phyloP scores from a whole-genome alignment of 305 asterid species.

The Nicotiana rustica region DNA sequence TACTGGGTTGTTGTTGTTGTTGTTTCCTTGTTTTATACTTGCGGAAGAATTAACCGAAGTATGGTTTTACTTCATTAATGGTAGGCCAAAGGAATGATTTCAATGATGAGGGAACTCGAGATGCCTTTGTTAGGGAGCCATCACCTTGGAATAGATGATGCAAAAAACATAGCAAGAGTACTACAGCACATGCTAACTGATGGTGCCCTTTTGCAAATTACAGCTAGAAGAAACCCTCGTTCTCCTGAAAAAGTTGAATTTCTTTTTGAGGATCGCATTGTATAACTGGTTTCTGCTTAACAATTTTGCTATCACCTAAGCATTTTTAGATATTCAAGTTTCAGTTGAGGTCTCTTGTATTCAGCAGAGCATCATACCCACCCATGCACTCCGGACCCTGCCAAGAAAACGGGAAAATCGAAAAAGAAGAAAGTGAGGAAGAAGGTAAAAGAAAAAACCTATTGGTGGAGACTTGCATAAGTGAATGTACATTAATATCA shows the following conservation, averaged over 20 bases:
- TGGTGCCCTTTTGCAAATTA: conserved; percentile 79
- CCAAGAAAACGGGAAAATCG: not conserved
- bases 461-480: conserved; percentile 3
- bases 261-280: conserved; percentile 67
- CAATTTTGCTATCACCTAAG: not conserved
- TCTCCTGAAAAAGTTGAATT: conserved; percentile 58
- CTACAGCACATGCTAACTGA: conserved; percentile 78
- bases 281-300: conserved; percentile 32
- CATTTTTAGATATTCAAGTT: not conserved
- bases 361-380: not conserved
- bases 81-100: conserved; percentile 94
- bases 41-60: not conserved
- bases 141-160: conserved; percentile 96
- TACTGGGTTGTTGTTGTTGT: no score
- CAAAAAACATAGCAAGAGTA: conserved; percentile 83
- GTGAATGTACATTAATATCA: not conserved
- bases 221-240: conserved; percentile 63
- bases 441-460: not conserved
- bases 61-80: conserved; percentile 26
- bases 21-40: not conserved
- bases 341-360: conserved; percentile 23
- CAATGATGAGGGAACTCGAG: conserved; percentile 84
- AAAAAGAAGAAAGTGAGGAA: not conserved
- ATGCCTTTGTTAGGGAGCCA: conserved; percentile 75
- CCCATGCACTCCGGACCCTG: not conserved